phyloP scores from a whole-genome alignment of 2,329 filamentous ascomycete genomes.

The Arachnomyces sp. region DNA sequence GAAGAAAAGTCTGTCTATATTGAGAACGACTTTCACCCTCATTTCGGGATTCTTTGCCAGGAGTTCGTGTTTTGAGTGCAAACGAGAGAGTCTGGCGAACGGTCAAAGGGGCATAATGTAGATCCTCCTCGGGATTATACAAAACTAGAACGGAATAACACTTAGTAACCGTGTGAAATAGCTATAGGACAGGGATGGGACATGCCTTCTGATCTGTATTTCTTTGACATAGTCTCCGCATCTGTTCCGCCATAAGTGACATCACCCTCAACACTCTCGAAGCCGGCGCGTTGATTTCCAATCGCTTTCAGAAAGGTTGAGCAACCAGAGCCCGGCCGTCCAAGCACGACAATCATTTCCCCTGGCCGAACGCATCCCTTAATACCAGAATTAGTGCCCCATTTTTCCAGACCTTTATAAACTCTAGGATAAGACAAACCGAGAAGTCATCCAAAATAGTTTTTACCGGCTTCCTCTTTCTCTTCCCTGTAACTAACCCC shows the following conservation, averaged over 20 bases:
- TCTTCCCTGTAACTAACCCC: slow-evolving; percentile 33
- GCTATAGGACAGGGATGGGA: background rate
- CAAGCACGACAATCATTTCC: slow-evolving; percentile 28
- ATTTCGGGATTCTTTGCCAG: slow-evolving; percentile 53
- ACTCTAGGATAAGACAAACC: slow-evolving; percentile 14
- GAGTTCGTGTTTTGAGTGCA: slow-evolving; percentile 61
- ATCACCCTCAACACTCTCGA: slow-evolving; percentile 50
- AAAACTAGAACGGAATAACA: slow-evolving; percentile 37
- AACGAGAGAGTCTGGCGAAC: slow-evolving; percentile 69
- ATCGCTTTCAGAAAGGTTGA: slow-evolving; percentile 81
- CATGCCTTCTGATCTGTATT: slow-evolving; percentile 38
- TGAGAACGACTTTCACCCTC: slow-evolving; percentile 55
- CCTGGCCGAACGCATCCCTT: slow-evolving; percentile 57
- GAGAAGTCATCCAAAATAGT: slow-evolving; percentile 61
- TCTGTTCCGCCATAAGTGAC: slow-evolving; percentile 51
- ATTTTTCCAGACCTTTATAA: no score
- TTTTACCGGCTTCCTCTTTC: slow-evolving; percentile 45
- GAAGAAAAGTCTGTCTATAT: slow-evolving; percentile 55
- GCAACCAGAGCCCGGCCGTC: slow-evolving; percentile 47
- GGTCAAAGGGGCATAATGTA: slow-evolving; percentile 70
- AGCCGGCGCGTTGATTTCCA: slow-evolving; percentile 58
- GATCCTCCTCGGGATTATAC: slow-evolving; percentile 71
- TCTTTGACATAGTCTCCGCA: slow-evolving; percentile 44
- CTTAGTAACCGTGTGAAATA: slow-evolving; percentile 11
- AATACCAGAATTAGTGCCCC: no score